Conservation (phyloP, 306 rosid species). For the Quercus berberidifolia region DNA sequence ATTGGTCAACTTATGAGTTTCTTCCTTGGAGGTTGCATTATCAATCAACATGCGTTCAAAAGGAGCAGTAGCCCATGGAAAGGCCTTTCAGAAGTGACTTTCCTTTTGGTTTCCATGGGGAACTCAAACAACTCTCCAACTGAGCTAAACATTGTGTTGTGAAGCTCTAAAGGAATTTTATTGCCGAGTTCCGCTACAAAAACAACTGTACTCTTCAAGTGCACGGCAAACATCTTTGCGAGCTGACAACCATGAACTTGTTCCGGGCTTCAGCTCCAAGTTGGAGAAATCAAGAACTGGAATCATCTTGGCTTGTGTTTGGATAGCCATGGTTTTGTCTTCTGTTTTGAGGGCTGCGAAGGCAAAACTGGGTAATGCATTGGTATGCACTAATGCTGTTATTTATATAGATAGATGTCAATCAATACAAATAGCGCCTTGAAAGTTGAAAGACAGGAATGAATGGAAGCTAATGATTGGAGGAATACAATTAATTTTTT, state of each 20-base stretch:
- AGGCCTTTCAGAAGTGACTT: not conserved
- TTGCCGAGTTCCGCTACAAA: conserved; percentile 1
- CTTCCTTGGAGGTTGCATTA: not conserved
- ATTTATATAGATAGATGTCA: not conserved
- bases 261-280: not conserved
- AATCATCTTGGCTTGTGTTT: not conserved
- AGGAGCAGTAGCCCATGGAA: conserved; percentile 1
- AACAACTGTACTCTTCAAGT: conserved; percentile 19
- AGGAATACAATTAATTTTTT: no score
- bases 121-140: conserved; percentile 14
- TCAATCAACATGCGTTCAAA: conserved; percentile 14
- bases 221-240: conserved; percentile 7
- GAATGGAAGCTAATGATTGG: no score
- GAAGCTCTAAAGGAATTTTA: conserved; percentile 3
- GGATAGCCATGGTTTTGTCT: not conserved
- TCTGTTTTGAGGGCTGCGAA: not conserved
- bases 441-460: no score
- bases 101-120: conserved; percentile 9
- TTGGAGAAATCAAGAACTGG: conserved; percentile 1
- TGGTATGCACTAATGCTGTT: not conserved
- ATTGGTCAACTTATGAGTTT: not conserved
- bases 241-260: conserved; percentile 5
- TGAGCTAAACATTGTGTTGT: not conserved
- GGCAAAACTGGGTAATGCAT: not conserved
- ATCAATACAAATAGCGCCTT: not conserved